Percentiles rank a stretch among this genome's conserved stretches.
Conservation (phyloP, 345 rosid species). For the Limnanthes douglasii region DNA sequence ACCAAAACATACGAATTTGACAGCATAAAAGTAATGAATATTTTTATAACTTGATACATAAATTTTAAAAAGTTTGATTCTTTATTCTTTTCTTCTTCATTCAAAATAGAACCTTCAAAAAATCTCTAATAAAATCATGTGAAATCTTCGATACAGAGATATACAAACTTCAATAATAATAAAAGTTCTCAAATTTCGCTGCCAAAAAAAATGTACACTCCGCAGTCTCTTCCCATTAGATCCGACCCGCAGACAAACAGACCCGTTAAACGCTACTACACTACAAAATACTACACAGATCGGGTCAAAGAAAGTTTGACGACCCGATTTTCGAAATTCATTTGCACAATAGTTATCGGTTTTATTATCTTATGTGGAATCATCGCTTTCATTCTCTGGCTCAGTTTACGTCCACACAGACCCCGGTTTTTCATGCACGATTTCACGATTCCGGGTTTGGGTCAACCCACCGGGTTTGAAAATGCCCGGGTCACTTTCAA, state of each 20-base stretch:
- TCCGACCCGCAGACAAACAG: slow-evolving; percentile 4
- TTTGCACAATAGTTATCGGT: slow-evolving; percentile 40
- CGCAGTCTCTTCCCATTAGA: slow-evolving; percentile 14
- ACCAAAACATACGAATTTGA: too few species aligned
- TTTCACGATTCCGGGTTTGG: slow-evolving; percentile 36
- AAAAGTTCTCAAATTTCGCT: too few species aligned
- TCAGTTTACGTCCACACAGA: slow-evolving; percentile 78
- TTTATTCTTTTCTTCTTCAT: too few species aligned
- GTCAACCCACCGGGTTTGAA: slow-evolving; percentile 29
- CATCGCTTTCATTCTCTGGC: slow-evolving; percentile 50
- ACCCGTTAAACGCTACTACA: slow-evolving; percentile 17
- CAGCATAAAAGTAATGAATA: too few species aligned
- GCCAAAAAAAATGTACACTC: too few species aligned
- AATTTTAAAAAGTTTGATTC: too few species aligned
- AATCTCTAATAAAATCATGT: too few species aligned
- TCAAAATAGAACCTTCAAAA: too few species aligned
- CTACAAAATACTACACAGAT: slow-evolving; percentile 28
- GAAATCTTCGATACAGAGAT: too few species aligned
- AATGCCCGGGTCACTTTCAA: slow-evolving; percentile 43
- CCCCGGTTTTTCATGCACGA: slow-evolving; percentile 41
- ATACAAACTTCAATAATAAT: too few species aligned
- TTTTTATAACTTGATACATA: too few species aligned
- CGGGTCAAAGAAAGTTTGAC: slow-evolving; percentile 57
- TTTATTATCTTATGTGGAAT: slow-evolving; percentile 32
- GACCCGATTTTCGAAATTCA: slow-evolving; percentile 33